Evolutionary conservation across 148 eudicot species (phyloP).

Genomic region (Cornus kousa): DNA sequence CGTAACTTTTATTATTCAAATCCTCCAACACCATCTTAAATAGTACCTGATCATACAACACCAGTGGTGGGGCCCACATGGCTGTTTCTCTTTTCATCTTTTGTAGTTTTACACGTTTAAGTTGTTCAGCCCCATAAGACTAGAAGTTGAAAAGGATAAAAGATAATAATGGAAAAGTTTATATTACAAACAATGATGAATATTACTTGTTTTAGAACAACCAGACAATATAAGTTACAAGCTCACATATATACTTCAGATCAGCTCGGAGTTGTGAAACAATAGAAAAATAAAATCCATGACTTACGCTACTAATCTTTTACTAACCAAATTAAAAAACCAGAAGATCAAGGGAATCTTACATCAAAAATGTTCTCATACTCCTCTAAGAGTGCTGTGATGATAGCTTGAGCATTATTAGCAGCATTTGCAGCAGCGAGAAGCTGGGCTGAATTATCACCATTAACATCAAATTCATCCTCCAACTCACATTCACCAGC

Average conservation of each 20-base stretch:
- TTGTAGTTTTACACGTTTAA: too few species aligned
- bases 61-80: background rate
- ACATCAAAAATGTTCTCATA: slow-evolving; percentile 88
- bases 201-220: background rate
- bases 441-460: slow-evolving; percentile 94
- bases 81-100: background rate
- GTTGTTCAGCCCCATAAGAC: background rate
- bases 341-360: slow-evolving; percentile 30
- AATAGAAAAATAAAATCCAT: background rate
- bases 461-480: slow-evolving; percentile 77
- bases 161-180: background rate
- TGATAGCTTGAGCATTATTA: slow-evolving; percentile 87
- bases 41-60: background rate
- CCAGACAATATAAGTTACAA: background rate
- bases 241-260: background rate
- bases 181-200: too few species aligned
- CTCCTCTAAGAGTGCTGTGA: slow-evolving; percentile 87
- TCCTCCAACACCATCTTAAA: too few species aligned
- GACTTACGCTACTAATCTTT: background rate
- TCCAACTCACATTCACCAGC: slow-evolving; percentile 98
- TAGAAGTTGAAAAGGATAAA: background rate
- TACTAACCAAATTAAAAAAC: slow-evolving; percentile 2
- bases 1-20: too few species aligned
- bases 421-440: slow-evolving; percentile 99
- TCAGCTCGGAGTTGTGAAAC: background rate